Evolutionary conservation across 495 filamentous ascomycete genomes (phyloP).

Genomic region (Hypoxylon trugodes): DNA sequence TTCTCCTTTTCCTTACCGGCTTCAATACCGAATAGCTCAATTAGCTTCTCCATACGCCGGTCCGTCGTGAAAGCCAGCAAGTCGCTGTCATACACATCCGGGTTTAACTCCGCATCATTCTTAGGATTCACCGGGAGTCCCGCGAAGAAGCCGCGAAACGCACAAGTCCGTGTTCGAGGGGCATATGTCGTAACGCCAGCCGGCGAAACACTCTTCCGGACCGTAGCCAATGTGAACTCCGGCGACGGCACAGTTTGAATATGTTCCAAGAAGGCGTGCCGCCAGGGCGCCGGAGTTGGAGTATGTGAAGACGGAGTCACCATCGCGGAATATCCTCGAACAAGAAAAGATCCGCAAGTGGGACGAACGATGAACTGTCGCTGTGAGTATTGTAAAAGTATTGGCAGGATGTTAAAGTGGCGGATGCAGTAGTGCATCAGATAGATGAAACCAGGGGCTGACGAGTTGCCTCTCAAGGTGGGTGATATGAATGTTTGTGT

Average conservation of each 20-base stretch:
- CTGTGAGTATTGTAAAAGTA: neutral
- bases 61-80: conserved; percentile 87
- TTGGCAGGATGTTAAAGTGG: conserved; percentile 11
- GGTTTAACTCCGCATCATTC: conserved; percentile 68
- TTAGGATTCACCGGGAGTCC: conserved; percentile 72
- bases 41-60: conserved; percentile 81
- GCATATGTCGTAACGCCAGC: conserved; percentile 23
- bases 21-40: conserved; percentile 64
- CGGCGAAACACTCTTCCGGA: conserved; percentile 54
- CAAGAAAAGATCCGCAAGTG: neutral
- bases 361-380: conserved; percentile 25
- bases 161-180: conserved; percentile 59
- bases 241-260: conserved; percentile 65
- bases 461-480: neutral
- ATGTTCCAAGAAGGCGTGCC: conserved; percentile 69
- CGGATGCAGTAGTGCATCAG: conserved; percentile 24
- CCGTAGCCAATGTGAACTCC: conserved; percentile 76
- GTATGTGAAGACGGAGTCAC: conserved; percentile 25
- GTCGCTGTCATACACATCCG: conserved; percentile 73
- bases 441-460: neutral
- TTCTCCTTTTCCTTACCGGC: conserved; percentile 43
- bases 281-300: conserved; percentile 65
- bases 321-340: conserved; percentile 30
- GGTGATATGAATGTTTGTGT: neutral
- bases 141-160: conserved; percentile 86